Evolutionary conservation across 371 early-diverging fungal species (phyloP).

Genomic region (Mucor indicus): DNA sequence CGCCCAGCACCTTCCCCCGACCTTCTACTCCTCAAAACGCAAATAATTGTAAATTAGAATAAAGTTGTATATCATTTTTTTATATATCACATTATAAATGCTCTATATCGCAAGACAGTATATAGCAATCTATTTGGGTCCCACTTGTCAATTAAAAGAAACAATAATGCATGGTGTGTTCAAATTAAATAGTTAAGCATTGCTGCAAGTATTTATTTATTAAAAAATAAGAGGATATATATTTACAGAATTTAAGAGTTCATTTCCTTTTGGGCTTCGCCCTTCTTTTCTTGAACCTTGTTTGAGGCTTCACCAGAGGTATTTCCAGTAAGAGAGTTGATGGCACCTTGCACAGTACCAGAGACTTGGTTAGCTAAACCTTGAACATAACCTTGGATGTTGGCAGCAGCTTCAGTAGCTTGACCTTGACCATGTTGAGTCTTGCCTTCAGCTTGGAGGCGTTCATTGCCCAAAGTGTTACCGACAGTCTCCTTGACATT

Average conservation of each 20-base stretch:
- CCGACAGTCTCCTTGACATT: conserved; percentile 42
- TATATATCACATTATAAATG: too few relatives aligned
- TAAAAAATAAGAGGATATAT: too few relatives aligned
- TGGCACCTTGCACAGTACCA: conserved; percentile 23
- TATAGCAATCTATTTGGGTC: too few relatives aligned
- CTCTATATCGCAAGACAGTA: too few relatives aligned
- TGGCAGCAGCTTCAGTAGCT: conserved; percentile 20
- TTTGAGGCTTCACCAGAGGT: conserved; percentile 18
- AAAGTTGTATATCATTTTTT: too few relatives aligned
- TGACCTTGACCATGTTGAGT: conserved; percentile 19
- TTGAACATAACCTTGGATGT: conserved; percentile 17
- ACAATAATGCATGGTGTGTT: too few relatives aligned
- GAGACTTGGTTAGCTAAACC: conserved; percentile 18
- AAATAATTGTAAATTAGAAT: too few relatives aligned
- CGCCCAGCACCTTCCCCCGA: conserved; percentile 16
- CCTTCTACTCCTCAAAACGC: conserved; percentile 7
- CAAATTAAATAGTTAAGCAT: too few relatives aligned
- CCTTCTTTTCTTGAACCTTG: conserved; percentile 24
- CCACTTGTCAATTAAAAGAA: too few relatives aligned
- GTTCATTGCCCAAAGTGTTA: conserved; percentile 42
- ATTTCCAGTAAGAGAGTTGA: conserved; percentile 23
- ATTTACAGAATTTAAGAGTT: conserved; percentile 24
- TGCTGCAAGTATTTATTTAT: too few relatives aligned
- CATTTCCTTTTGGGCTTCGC: conserved; percentile 25
- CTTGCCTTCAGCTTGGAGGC: conserved; percentile 38